Percentiles rank a stretch among this genome's conserved stretches.
phyloP scores from a whole-genome alignment of 1,139 yeast genomes.

The Scheffersomyces lignicola region DNA sequence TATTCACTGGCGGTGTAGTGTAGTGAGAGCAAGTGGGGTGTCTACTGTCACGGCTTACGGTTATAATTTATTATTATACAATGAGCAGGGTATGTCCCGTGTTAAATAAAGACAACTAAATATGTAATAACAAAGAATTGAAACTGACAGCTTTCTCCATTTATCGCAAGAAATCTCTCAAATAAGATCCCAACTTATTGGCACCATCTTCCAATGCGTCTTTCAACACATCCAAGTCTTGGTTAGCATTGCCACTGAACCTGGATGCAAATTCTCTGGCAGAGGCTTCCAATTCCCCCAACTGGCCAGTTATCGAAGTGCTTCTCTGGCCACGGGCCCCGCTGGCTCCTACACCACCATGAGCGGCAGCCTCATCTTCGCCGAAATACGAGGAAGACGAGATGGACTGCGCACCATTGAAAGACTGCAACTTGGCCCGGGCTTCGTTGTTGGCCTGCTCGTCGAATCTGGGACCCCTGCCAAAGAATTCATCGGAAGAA shows the following conservation, averaged over 20 bases:
- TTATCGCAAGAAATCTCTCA: slow-evolving; percentile 77
- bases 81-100: too few relatives aligned
- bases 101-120: too few relatives aligned
- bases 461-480: slow-evolving; percentile 80
- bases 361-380: slow-evolving; percentile 59
- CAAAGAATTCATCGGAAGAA: slow-evolving; percentile 92
- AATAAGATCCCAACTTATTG: slow-evolving; percentile 74
- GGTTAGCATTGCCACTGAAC: slow-evolving; percentile 75
- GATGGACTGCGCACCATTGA: slow-evolving; percentile 84
- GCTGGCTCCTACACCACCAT: slow-evolving; percentile 23
- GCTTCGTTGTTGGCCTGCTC: slow-evolving; percentile 81
- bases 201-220: slow-evolving; percentile 97
- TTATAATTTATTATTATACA: too few relatives aligned
- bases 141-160: too few relatives aligned
- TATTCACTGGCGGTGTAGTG: too few relatives aligned
- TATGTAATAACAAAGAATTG: too few relatives aligned
- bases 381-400: slow-evolving; percentile 94
- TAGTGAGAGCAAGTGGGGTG: too few relatives aligned
- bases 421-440: slow-evolving; percentile 68
- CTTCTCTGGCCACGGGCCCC: slow-evolving; percentile 24
- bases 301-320: slow-evolving; percentile 26
- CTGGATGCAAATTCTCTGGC: slow-evolving; percentile 71
- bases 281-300: slow-evolving; percentile 49
- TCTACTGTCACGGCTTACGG: too few relatives aligned
- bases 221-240: slow-evolving; percentile 82